Percentiles rank a stretch among this genome's conserved stretches.
Conservation (phyloP, 768 basidiomycete genomes). For the Neoboletus subvelutipes region DNA sequence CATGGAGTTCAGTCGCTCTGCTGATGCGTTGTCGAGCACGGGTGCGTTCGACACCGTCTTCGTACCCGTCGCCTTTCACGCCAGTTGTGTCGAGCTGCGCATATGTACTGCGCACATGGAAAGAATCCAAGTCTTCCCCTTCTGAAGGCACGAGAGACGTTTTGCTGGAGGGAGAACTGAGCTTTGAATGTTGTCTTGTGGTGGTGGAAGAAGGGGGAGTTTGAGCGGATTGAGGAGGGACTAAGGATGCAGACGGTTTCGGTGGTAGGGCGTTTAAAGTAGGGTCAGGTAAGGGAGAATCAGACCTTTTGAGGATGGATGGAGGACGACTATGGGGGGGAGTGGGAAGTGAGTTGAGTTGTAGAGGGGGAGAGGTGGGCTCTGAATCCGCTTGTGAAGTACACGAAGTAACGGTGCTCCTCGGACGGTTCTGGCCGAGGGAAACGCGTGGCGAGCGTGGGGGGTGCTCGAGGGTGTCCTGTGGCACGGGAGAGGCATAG, state of each 20-base stretch:
- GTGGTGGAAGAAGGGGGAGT: conserved; percentile 32
- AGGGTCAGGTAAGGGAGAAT: conserved; percentile 26
- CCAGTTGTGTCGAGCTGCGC: conserved; percentile 86
- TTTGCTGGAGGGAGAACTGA: conserved; percentile 46
- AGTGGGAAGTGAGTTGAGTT: conserved; percentile 22
- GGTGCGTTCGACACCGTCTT: conserved; percentile 92
- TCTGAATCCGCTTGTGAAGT: conserved; percentile 25
- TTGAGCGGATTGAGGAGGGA: conserved; percentile 36
- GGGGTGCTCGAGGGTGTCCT: conserved; percentile 22
- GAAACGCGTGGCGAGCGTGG: conserved; percentile 29
- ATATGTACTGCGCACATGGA: conserved; percentile 83
- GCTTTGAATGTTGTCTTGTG: conserved; percentile 28
- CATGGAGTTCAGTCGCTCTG: conserved; percentile 57
- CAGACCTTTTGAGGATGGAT: conserved; percentile 22
- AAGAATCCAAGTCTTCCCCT: conserved; percentile 79
- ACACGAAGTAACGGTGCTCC: conserved; percentile 30
- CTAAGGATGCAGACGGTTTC: conserved; percentile 18
- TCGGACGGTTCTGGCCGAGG: conserved; percentile 14
- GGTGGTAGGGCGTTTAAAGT: conserved; percentile 19
- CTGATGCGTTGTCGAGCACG: conserved; percentile 64
- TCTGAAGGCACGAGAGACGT: conserved; percentile 68
- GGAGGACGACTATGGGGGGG: conserved; percentile 32
- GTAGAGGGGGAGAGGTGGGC: conserved; percentile 16
- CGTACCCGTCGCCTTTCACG: conserved; percentile 93
- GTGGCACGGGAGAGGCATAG: conserved; percentile 12